phyloP scores from a whole-genome alignment of 2,329 filamentous ascomycete species.

The Fusarium haematococcum region DNA sequence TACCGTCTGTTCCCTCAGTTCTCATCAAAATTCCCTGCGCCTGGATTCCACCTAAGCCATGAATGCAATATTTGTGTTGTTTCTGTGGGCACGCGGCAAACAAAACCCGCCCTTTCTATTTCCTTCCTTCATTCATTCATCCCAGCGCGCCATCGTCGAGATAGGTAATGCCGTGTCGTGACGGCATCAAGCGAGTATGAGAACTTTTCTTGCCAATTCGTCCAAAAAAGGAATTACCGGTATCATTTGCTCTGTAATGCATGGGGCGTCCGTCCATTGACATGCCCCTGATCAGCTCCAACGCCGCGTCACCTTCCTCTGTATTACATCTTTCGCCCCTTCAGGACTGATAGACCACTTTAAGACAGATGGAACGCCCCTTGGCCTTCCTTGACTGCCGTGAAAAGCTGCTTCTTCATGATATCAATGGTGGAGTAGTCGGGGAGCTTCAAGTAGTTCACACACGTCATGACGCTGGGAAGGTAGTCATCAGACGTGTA shows the following conservation, averaged over 20 bases:
- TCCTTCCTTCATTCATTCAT: conserved; percentile 32
- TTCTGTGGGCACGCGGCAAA: conserved; percentile 22
- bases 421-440: conserved; percentile 87
- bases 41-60: conserved; percentile 40
- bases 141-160: conserved; percentile 21
- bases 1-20: conserved; percentile 35
- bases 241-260: conserved; percentile 16
- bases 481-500: conserved; percentile 96
- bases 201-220: conserved; percentile 32
- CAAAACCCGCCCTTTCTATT: conserved; percentile 41
- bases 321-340: conserved; percentile 9
- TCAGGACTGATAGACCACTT: conserved; percentile 14
- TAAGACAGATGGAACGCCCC: conserved; percentile 97
- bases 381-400: conserved; percentile 94
- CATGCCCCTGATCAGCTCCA: background rate
- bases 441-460: conserved; percentile 98
- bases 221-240: conserved; percentile 21
- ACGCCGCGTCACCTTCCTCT: background rate
- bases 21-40: conserved; percentile 39
- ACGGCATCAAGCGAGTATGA: conserved; percentile 35
- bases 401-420: conserved; percentile 81
- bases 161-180: conserved; percentile 40
- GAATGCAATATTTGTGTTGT: conserved; percentile 35
- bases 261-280: background rate
- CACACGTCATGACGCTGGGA: conserved; percentile 99